These are phyloP conservation scores for Rhodotorula sp. DNA, from an alignment of 1,284 basidiomycete genomes.

Conservation along the genomic window DNA sequence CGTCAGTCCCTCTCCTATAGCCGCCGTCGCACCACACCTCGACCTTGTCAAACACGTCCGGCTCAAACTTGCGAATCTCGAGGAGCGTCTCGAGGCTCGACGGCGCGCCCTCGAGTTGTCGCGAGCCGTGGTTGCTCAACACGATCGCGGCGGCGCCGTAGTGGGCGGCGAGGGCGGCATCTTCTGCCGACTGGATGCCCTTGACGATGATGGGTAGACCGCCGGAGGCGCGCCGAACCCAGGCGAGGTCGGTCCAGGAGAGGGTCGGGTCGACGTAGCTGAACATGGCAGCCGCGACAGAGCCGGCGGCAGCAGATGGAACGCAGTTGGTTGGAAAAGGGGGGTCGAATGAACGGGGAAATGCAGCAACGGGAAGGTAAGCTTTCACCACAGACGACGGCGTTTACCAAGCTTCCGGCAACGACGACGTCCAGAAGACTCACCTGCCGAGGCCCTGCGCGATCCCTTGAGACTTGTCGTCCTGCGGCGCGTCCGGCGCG, in stretches of 20 bases:
- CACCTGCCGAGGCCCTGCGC: conserved; percentile 34
- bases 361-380: not conserved
- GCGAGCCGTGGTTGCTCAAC: conserved; percentile 53
- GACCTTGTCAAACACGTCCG: conserved; percentile 65
- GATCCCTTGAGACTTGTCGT: conserved; percentile 25
- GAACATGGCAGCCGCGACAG: conserved; percentile 34
- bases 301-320: conserved; percentile 3
- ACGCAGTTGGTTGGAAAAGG: conserved; percentile 4
- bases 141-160: conserved; percentile 53
- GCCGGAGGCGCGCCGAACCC: conserved; percentile 50
- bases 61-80: conserved; percentile 63
- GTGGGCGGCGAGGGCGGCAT: conserved; percentile 61
- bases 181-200: conserved; percentile 59
- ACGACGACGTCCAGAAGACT: not conserved
- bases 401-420: not conserved
- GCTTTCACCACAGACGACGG: not conserved
- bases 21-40: conserved; percentile 90
- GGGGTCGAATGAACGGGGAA: too few species aligned
- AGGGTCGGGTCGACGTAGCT: conserved; percentile 41
- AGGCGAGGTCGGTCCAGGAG: conserved; percentile 52
- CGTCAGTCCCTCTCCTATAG: conserved; percentile 78
- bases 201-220: conserved; percentile 54
- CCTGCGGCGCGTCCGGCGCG: conserved; percentile 23
- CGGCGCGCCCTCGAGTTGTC: conserved; percentile 40
- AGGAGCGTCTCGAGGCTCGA: conserved; percentile 40